Base-by-base conservation (phyloP, 805 yeast genomes). In the Ogataea methanolica region DNA sequence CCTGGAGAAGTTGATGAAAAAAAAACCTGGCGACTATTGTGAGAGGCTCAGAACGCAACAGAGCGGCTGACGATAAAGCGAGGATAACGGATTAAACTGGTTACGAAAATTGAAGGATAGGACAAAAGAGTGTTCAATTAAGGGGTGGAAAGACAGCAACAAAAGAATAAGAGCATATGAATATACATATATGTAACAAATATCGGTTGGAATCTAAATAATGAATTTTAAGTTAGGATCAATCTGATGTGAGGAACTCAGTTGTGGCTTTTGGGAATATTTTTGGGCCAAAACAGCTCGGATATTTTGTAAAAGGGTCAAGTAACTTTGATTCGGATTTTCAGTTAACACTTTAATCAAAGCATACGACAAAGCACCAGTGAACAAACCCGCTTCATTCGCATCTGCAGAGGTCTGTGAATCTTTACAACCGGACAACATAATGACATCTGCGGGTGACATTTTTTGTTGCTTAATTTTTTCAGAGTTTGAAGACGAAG, bases 281-380 rank as follows among this genome's bases (percentile, higher is more conserved):
- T 82, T 84, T 0, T 75, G 75, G 19, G 70, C 60, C 70, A 88
- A 72, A 38, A 80, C 78, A 31, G 71, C 62, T 60, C 96, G 75
- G 78, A 85, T 81, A 52, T 81, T 79, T 64, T 86, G 85, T 62
- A 88, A 69, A 49, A 88, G 69, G 4, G 88, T 73, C 46, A 87
- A 58, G 59, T 83, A 88, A 19, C 84, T 74, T 67, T 86, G 94
- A 55, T 76, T 74, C 7, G 87, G 83, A 58, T 80, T 78, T 42
- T 73, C 69, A 23, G 68, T 57, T 71, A 88, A 67, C 8, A 85
- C 91, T 50, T 74, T 72, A 41, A 86, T 72, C 58, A 88, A 86
- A 1, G 95, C 84, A 68, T 80, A 85, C 22, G 90, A 83, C 87
- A 88, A 83, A 4, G 96, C 96, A 48, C 96, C 96, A 0, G 94